A percentile compares a stretch with the other conserved stretches of the same genome.
phyloP scores from a whole-genome alignment of 345 rosid genomes.

The Fremontodendron californicum region DNA sequence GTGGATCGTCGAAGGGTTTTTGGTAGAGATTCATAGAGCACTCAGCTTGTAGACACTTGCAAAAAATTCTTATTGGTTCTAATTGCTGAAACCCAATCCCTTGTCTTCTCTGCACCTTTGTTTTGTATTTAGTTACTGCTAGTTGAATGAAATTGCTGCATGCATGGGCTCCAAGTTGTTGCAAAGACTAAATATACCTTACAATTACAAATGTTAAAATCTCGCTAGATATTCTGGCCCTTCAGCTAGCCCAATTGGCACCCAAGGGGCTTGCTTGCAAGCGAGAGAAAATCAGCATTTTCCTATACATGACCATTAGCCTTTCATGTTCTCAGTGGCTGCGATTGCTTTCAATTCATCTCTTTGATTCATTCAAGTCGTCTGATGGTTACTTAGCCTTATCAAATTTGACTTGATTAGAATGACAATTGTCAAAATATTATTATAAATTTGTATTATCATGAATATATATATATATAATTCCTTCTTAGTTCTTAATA shows the following conservation, averaged over 20 bases:
- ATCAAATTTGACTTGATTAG: background rate
- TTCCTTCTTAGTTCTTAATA: background rate
- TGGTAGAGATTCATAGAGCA: background rate
- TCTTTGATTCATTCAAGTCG: background rate
- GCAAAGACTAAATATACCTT: too few species aligned
- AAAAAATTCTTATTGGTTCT: background rate
- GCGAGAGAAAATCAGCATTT: background rate
- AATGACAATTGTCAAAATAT: background rate
- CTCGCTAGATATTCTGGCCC: background rate
- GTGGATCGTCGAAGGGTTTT: background rate
- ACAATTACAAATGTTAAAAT: too few species aligned
- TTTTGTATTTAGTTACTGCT: too few species aligned
- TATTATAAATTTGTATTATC: background rate
- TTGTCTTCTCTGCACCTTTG: background rate
- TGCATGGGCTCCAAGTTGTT: too few species aligned
- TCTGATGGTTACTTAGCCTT: background rate
- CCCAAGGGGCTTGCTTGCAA: background rate
- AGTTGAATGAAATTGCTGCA: too few species aligned
- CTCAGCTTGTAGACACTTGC: background rate
- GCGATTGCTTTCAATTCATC: background rate
- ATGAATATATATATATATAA: background rate
- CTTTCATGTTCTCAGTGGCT: background rate
- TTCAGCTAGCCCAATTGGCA: background rate
- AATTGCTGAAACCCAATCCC: background rate
- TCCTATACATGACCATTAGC: background rate